phyloP scores from a whole-genome alignment of 176 grass and related monocot species.

The Calamus simplicifolius region DNA sequence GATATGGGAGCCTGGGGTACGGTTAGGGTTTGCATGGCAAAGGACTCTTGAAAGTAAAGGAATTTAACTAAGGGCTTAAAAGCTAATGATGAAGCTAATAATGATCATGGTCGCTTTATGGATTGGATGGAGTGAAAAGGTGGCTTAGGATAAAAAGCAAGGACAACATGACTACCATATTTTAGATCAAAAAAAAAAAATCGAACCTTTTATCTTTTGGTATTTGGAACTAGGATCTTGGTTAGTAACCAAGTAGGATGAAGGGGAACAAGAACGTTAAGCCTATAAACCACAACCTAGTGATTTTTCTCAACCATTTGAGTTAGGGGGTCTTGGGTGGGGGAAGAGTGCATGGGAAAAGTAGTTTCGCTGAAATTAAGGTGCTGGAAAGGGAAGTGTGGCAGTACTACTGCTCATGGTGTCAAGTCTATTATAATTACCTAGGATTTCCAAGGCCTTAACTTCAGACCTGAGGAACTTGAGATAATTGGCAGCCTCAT shows the following conservation, averaged over 20 bases:
- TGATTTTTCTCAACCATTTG: not conserved
- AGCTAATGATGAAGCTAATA: conserved; percentile 7
- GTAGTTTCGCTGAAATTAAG: not conserved
- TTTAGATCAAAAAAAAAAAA: conserved; percentile 31
- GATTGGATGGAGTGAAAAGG: not conserved
- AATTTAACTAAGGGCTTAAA: not conserved
- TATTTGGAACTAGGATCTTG: conserved; percentile 41
- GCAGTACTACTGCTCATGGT: no score
- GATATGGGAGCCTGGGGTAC: not conserved
- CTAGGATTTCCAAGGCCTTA: conserved; percentile 2
- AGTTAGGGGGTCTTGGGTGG: not conserved
- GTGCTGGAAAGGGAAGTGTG: not conserved
- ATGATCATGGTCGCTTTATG: not conserved
- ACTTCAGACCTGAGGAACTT: conserved; percentile 16
- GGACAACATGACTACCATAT: conserved; percentile 9
- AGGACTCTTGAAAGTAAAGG: not conserved
- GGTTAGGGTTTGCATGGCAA: conserved; percentile 13
- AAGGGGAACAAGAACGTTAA: conserved; percentile 3
- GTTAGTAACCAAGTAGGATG: conserved; percentile 31
- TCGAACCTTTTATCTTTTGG: conserved; percentile 34
- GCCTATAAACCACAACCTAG: not conserved
- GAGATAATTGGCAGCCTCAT: conserved; percentile 15
- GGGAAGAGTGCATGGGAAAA: not conserved
- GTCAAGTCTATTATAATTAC: not conserved
- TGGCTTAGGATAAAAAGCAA: conserved; percentile 6